These are phyloP conservation scores for Xerocomus spinulosus DNA, from an alignment of 768 basidiomycete genomes.

Conservation along the genomic window DNA sequence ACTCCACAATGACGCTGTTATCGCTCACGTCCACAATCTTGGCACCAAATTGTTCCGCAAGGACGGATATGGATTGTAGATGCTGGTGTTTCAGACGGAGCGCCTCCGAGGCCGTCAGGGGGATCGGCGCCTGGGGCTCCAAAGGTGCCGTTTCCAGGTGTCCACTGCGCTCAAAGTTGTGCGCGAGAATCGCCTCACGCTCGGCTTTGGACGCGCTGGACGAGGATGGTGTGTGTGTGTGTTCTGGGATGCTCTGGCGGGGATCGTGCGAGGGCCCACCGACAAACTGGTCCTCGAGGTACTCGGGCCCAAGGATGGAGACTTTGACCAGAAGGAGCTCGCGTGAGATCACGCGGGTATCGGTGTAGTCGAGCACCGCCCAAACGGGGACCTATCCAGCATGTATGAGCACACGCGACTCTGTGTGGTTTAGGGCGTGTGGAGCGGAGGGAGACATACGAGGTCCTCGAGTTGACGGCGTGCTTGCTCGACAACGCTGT, in stretches of 20 bases:
- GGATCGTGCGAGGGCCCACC: slow-evolving; percentile 84
- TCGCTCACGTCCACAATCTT: slow-evolving; percentile 94
- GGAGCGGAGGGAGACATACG: slow-evolving; percentile 45
- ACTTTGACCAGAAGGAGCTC: slow-evolving; percentile 95
- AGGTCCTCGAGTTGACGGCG: slow-evolving; percentile 94
- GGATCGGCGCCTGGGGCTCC: slow-evolving; percentile 31
- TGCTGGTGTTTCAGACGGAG: slow-evolving; percentile 88
- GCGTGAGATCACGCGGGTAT: slow-evolving; percentile 85
- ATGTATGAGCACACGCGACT: neutral
- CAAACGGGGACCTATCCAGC: slow-evolving; percentile 86
- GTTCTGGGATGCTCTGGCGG: slow-evolving; percentile 38
- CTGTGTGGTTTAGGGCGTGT: too few relatives aligned
- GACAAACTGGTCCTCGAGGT: slow-evolving; percentile 84
- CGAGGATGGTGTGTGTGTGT: slow-evolving; percentile 4
- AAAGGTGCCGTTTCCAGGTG: slow-evolving; percentile 29
- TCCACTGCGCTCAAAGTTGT: slow-evolving; percentile 68
- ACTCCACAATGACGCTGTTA: slow-evolving; percentile 90
- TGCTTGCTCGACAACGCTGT: slow-evolving; percentile 96
- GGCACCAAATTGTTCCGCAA: slow-evolving; percentile 86
- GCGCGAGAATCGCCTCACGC: slow-evolving; percentile 67
- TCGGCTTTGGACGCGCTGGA: slow-evolving; percentile 50
- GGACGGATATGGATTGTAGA: slow-evolving; percentile 78
- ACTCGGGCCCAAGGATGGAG: slow-evolving; percentile 96
- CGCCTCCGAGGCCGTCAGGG: slow-evolving; percentile 76
- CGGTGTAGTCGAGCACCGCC: slow-evolving; percentile 98